Evolutionary conservation across 2,329 filamentous ascomycete genomes (phyloP).

Genomic region (Colletotrichum caudatum): DNA sequence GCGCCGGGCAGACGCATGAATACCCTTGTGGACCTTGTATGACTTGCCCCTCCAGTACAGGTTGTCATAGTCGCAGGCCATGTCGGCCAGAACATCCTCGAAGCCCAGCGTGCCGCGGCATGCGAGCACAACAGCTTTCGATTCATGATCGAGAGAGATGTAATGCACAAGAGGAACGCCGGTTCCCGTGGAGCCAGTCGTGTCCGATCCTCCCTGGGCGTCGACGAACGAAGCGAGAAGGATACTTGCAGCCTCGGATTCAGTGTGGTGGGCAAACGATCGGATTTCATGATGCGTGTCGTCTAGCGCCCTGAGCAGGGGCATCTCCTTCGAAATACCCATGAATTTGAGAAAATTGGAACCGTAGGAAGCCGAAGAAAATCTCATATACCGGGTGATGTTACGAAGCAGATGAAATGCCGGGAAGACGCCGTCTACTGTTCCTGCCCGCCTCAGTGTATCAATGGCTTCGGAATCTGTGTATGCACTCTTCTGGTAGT

Average conservation of each 20-base stretch:
- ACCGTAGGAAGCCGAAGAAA: slow-evolving; percentile 75
- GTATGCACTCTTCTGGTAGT: slow-evolving; percentile 62
- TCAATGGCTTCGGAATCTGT: slow-evolving; percentile 61
- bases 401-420: slow-evolving; percentile 70
- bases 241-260: slow-evolving; percentile 68
- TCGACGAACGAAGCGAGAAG: slow-evolving; percentile 79
- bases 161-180: slow-evolving; percentile 80
- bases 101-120: slow-evolving; percentile 80
- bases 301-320: slow-evolving; percentile 55
- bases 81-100: slow-evolving; percentile 78
- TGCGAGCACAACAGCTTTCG: slow-evolving; percentile 78
- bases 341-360: slow-evolving; percentile 72
- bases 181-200: slow-evolving; percentile 72
- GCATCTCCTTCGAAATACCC: slow-evolving; percentile 68
- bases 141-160: slow-evolving; percentile 77
- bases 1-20: slow-evolving; percentile 77
- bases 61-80: slow-evolving; percentile 80
- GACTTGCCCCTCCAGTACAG: slow-evolving; percentile 71
- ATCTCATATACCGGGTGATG: slow-evolving; percentile 74
- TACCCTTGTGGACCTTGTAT: slow-evolving; percentile 80
- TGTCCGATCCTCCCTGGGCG: slow-evolving; percentile 74
- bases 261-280: slow-evolving; percentile 73
- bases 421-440: slow-evolving; percentile 70
- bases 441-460: slow-evolving; percentile 63
- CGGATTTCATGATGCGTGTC: slow-evolving; percentile 70